Conservation (phyloP, 495 filamentous ascomycete genomes). For the Sporormia fimetaria region DNA sequence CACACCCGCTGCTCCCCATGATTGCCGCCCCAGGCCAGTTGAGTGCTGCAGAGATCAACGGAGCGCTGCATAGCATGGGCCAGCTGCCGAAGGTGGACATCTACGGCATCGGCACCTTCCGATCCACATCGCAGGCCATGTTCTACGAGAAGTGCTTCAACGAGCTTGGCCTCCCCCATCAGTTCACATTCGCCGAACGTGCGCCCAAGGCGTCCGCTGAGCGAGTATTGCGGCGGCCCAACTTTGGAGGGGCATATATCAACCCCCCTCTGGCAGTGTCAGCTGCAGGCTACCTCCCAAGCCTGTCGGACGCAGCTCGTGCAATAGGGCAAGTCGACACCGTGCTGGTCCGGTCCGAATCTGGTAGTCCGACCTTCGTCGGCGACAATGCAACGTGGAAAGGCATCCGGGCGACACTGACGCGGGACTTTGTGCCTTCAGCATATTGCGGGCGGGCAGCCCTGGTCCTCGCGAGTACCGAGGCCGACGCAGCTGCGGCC, state of each 20-base stretch:
- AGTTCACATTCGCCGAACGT: slow-evolving; percentile 63
- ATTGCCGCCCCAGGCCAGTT: slow-evolving; percentile 76
- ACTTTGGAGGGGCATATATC: slow-evolving; percentile 69
- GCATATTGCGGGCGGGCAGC: slow-evolving; percentile 65
- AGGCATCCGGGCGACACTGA: slow-evolving; percentile 67
- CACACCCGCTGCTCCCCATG: slow-evolving; percentile 70
- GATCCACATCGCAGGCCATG: slow-evolving; percentile 59
- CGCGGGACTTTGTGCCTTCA: slow-evolving; percentile 67
- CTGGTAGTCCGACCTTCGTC: slow-evolving; percentile 38
- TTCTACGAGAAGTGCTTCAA: slow-evolving; percentile 87
- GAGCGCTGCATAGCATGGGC: slow-evolving; percentile 63
- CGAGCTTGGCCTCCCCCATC: slow-evolving; percentile 72
- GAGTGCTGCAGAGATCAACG: slow-evolving; percentile 73
- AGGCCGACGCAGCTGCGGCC: slow-evolving; percentile 59
- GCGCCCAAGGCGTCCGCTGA: slow-evolving; percentile 52
- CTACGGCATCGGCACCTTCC: slow-evolving; percentile 65
- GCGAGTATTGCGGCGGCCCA: slow-evolving; percentile 52
- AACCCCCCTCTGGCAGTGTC: slow-evolving; percentile 51
- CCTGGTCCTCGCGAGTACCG: slow-evolving; percentile 54
- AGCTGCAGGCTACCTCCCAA: slow-evolving; percentile 47
- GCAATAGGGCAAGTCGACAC: slow-evolving; percentile 72
- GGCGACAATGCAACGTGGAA: slow-evolving; percentile 78
- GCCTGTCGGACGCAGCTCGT: slow-evolving; percentile 57
- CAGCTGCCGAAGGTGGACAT: slow-evolving; percentile 68
- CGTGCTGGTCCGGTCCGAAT: slow-evolving; percentile 47